Conservation (phyloP, 2,329 filamentous ascomycete species). For the Leptographium procerum region DNA sequence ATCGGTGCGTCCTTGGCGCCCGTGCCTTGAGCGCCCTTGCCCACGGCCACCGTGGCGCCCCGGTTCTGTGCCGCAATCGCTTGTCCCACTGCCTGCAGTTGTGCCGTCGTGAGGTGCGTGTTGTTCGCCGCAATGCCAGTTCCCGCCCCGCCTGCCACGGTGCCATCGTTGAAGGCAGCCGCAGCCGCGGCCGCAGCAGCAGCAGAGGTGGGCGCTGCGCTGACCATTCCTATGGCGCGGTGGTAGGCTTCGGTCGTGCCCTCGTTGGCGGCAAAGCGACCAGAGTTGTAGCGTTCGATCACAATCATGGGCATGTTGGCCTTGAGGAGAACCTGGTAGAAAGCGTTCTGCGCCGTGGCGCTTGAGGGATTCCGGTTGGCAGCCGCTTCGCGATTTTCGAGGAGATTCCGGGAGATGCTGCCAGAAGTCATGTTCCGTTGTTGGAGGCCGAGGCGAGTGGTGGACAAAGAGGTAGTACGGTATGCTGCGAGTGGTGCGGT, state of each 20-base stretch:
- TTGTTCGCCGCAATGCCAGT: conserved; percentile 20
- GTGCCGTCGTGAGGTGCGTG: conserved; percentile 37
- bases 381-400: conserved; percentile 79
- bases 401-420: conserved; percentile 48
- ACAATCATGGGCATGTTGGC: conserved; percentile 92
- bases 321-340: conserved; percentile 82
- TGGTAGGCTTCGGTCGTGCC: conserved; percentile 70
- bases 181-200: not conserved
- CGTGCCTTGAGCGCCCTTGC: conserved; percentile 39
- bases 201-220: conserved; percentile 11
- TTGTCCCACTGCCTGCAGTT: conserved; percentile 70
- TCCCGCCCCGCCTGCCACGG: conserved; percentile 5
- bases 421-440: conserved; percentile 17
- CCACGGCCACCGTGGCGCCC: conserved; percentile 52
- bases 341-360: conserved; percentile 79
- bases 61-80: conserved; percentile 63
- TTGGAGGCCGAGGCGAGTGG: not conserved
- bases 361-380: conserved; percentile 89
- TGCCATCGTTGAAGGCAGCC: not conserved
- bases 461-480: not conserved
- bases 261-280: conserved; percentile 70
- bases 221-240: conserved; percentile 50
- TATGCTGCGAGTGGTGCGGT: not conserved
- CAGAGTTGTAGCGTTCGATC: conserved; percentile 78
- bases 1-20: conserved; percentile 77